Percentiles rank a stretch among this genome's conserved stretches.
Evolutionary conservation across 306 rosid species (phyloP).

Genomic region (Arachis hypogaea): DNA sequence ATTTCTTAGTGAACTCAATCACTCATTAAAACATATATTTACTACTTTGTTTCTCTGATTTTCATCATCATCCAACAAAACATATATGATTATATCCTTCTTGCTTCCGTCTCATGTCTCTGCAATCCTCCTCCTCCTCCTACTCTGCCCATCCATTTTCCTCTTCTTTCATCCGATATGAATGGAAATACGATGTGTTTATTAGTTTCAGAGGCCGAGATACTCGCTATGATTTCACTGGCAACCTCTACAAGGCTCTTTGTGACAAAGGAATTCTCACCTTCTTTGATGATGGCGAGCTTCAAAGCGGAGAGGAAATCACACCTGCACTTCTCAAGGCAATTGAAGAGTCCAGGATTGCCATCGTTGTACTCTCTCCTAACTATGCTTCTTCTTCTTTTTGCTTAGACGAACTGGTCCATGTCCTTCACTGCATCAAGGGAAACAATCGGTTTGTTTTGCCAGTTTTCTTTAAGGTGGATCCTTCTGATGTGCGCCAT

Average conservation of each 20-base stretch:
- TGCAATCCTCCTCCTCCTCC: no score
- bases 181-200: not conserved
- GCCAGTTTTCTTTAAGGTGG: not conserved
- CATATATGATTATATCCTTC: no score
- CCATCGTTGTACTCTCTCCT: not conserved
- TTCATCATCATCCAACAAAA: no score
- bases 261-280: not conserved
- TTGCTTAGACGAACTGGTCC: constrained; percentile 16
- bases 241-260: constrained; percentile 1
- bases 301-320: not conserved
- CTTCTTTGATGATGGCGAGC: constrained; percentile 15
- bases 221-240: not conserved
- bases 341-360: constrained; percentile 1
- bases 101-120: no score
- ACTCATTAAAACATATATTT: no score
- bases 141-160: no score
- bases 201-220: not conserved
- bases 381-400: not conserved
- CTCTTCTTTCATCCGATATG: not conserved
- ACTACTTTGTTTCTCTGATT: no score
- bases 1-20: no score
- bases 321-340: not conserved
- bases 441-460: not conserved
- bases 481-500: constrained; percentile 1
- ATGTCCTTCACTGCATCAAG: not conserved